These are phyloP conservation scores for Claviceps monticola DNA, from an alignment of 2,329 filamentous ascomycete species.

Conservation along the genomic window DNA sequence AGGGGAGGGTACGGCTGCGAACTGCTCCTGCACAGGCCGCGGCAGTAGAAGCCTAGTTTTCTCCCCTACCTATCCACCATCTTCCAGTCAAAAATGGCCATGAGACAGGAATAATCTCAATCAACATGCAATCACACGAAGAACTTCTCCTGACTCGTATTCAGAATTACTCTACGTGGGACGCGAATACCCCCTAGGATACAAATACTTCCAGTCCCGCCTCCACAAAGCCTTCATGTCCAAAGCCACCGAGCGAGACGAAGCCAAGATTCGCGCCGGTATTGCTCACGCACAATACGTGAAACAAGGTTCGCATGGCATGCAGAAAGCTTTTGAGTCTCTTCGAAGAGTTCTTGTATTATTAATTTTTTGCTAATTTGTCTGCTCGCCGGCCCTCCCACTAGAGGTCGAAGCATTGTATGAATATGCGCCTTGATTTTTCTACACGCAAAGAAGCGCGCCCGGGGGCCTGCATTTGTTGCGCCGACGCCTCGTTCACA, in stretches of 20 bases:
- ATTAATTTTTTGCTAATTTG: background rate
- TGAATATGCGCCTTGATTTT: constrained; percentile 24
- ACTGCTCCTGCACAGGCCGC: too few relatives aligned
- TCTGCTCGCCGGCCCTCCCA: background rate
- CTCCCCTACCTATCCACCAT: too few relatives aligned
- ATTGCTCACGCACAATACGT: constrained; percentile 76
- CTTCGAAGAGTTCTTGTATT: background rate
- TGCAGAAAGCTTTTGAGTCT: too few relatives aligned
- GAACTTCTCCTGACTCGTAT: background rate
- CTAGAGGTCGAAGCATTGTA: constrained; percentile 85
- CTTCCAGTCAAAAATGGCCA: too few relatives aligned
- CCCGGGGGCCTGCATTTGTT: background rate
- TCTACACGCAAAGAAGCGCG: background rate
- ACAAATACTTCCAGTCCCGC: constrained; percentile 62
- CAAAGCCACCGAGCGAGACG: constrained; percentile 55
- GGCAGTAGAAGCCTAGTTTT: too few relatives aligned
- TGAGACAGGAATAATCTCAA: background rate
- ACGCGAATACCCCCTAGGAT: constrained; percentile 76
- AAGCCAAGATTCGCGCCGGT: constrained; percentile 59
- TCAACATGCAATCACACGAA: background rate
- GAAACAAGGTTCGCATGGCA: constrained; percentile 57
- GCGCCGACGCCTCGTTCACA: too few relatives aligned
- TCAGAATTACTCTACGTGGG: constrained; percentile 78
- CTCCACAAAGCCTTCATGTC: constrained; percentile 76
- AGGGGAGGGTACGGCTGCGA: too few relatives aligned